These are phyloP conservation scores for Neonectria sp. DNA, from an alignment of 2,329 filamentous ascomycete species.

Conservation along the genomic window DNA sequence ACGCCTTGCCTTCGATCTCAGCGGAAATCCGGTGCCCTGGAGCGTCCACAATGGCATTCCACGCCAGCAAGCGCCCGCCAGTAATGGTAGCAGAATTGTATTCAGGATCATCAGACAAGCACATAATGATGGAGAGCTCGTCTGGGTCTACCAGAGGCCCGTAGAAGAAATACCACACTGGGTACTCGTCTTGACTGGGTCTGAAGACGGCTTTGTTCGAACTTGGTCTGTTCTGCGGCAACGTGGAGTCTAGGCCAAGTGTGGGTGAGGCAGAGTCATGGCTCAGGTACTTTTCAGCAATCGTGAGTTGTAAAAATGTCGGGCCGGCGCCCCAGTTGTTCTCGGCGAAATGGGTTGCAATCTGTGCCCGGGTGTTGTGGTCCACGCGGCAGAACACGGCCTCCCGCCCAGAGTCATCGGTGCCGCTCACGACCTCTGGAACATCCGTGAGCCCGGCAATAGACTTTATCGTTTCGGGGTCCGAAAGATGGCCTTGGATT, in stretches of 20 bases:
- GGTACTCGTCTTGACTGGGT: constrained; percentile 27
- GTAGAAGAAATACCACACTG: constrained; percentile 32
- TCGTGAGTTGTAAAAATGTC: constrained; percentile 30
- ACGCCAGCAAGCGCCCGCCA: constrained; percentile 21
- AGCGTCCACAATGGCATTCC: constrained; percentile 26
- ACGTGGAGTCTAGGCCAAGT: constrained; percentile 23
- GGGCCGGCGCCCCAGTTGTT: constrained; percentile 7
- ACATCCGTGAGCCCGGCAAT: constrained; percentile 18
- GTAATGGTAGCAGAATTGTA: constrained; percentile 14
- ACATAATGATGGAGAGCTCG: constrained; percentile 21
- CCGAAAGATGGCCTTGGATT: constrained; percentile 13
- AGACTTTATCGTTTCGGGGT: constrained; percentile 17
- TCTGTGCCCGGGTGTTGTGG: constrained; percentile 13
- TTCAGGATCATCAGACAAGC: constrained; percentile 2
- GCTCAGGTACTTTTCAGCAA: constrained; percentile 25
- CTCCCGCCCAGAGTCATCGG: constrained; percentile 22
- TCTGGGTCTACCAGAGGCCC: constrained; percentile 21
- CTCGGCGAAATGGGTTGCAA: constrained; percentile 23
- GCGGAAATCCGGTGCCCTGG: neutral
- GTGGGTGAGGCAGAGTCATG: constrained; percentile 8
- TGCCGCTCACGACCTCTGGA: constrained; percentile 27
- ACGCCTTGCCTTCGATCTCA: constrained; percentile 21
- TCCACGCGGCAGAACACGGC: constrained; percentile 30
- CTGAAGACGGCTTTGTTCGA: constrained; percentile 7
- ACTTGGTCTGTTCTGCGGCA: constrained; percentile 27